Percentiles rank a stretch among this genome's conserved stretches.
phyloP scores from a whole-genome alignment of 495 filamentous ascomycete species.

The Podospora sp. region DNA sequence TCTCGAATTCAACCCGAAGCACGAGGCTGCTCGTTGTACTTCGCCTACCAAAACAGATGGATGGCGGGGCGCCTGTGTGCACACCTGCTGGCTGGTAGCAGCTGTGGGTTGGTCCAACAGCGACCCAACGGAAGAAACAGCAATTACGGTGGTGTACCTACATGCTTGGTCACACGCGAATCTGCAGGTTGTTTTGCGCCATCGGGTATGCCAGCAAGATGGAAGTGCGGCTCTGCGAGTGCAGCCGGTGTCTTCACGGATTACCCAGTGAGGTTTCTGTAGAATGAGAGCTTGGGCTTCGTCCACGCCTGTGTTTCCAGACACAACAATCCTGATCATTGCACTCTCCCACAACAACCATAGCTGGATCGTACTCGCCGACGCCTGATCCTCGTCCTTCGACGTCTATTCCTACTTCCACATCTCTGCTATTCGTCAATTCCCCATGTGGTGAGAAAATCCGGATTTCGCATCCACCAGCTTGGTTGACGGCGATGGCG shows the following conservation, averaged over 20 bases:
- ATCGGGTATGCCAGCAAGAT: background rate
- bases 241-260: background rate
- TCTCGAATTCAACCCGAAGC: too few relatives aligned
- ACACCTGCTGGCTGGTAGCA: background rate
- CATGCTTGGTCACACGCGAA: background rate
- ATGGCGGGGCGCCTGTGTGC: too few relatives aligned
- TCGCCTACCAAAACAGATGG: too few relatives aligned
- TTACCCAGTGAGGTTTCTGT: background rate
- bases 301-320: background rate
- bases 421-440: constrained; percentile 16
- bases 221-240: background rate
- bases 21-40: too few relatives aligned
- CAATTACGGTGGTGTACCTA: too few relatives aligned
- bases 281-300: background rate
- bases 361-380: constrained; percentile 18
- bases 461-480: too few relatives aligned
- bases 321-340: background rate
- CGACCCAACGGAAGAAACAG: background rate
- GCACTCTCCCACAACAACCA: background rate
- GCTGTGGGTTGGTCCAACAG: background rate
- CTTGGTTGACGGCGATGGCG: constrained; percentile 13
- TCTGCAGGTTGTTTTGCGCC: background rate
- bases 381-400: constrained; percentile 14
- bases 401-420: constrained; percentile 20
- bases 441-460: constrained; percentile 13